Conservation (phyloP, 768 basidiomycete species). For the Suillus subaureus region DNA sequence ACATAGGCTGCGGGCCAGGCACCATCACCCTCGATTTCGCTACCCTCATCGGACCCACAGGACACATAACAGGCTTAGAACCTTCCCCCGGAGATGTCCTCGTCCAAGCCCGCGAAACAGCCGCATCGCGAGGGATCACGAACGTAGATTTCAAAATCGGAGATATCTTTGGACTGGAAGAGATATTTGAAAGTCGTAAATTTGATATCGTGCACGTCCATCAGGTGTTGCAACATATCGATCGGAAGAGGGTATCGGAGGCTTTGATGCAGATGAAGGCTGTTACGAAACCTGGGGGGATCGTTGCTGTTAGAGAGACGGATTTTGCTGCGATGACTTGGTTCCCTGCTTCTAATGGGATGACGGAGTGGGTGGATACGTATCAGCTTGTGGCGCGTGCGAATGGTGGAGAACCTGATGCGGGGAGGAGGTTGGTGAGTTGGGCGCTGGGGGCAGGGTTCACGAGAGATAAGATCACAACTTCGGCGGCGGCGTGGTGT, state of each 20-base stretch:
- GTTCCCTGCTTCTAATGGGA: conserved; percentile 37
- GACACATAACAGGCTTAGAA: conserved; percentile 48
- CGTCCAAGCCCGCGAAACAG: conserved; percentile 34
- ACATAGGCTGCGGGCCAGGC: conserved; percentile 56
- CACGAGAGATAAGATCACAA: conserved; percentile 25
- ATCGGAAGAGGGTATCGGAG: conserved; percentile 34
- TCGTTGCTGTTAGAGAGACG: conserved; percentile 47
- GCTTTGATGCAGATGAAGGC: conserved; percentile 50
- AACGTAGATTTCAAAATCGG: conserved; percentile 45
- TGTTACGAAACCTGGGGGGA: conserved; percentile 46
- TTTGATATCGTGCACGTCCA: conserved; percentile 55
- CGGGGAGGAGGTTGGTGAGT: conserved; percentile 38
- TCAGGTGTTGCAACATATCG: conserved; percentile 52
- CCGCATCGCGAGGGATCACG: conserved; percentile 26
- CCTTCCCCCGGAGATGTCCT: conserved; percentile 33
- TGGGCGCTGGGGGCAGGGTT: conserved; percentile 44
- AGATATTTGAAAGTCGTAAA: conserved; percentile 32
- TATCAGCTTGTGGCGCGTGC: conserved; percentile 25
- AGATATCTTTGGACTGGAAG: conserved; percentile 39
- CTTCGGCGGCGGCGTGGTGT: conserved; percentile 38
- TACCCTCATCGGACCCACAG: conserved; percentile 36
- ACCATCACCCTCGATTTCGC: conserved; percentile 51
- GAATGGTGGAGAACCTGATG: conserved; percentile 41
- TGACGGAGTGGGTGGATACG: conserved; percentile 28
- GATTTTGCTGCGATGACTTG: conserved; percentile 38